Evolutionary conservation across 2,329 filamentous ascomycete genomes (phyloP).

Genomic region (Ambrosiella beaveri): DNA sequence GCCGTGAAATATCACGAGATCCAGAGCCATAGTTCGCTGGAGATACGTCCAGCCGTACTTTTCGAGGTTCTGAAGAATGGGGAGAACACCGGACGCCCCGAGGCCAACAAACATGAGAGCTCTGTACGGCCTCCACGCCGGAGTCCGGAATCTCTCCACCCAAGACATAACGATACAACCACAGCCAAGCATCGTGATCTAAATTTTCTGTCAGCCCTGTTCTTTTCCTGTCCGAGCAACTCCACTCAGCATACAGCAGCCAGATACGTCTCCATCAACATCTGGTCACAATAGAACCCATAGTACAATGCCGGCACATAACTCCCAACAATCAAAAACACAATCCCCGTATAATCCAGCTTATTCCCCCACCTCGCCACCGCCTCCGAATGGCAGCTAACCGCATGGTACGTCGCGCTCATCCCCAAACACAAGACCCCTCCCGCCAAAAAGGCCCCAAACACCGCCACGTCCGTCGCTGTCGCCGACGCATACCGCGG

Average conservation of each 20-base stretch:
- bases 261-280: slow-evolving; percentile 54
- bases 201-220: not conserved
- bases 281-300: slow-evolving; percentile 56
- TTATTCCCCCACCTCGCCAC: slow-evolving; percentile 80
- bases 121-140: slow-evolving; percentile 67
- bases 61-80: slow-evolving; percentile 58
- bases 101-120: slow-evolving; percentile 80
- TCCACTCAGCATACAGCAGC: slow-evolving; percentile 39
- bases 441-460: slow-evolving; percentile 64
- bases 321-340: slow-evolving; percentile 76
- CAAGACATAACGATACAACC: slow-evolving; percentile 63
- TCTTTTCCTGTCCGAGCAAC: no score
- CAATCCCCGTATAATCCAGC: slow-evolving; percentile 87
- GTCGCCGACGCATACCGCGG: slow-evolving; percentile 50
- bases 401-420: slow-evolving; percentile 70
- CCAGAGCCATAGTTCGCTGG: slow-evolving; percentile 57
- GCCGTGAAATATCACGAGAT: slow-evolving; percentile 66
- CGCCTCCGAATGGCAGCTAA: slow-evolving; percentile 64
- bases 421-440: slow-evolving; percentile 58
- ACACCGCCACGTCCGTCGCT: slow-evolving; percentile 48
- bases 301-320: slow-evolving; percentile 83
- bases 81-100: slow-evolving; percentile 67
- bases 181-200: slow-evolving; percentile 66
- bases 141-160: slow-evolving; percentile 68
- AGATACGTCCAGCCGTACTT: slow-evolving; percentile 51